Base-by-base conservation (phyloP, 345 rosid genomes). In the Rhizophora mangle region DNA sequence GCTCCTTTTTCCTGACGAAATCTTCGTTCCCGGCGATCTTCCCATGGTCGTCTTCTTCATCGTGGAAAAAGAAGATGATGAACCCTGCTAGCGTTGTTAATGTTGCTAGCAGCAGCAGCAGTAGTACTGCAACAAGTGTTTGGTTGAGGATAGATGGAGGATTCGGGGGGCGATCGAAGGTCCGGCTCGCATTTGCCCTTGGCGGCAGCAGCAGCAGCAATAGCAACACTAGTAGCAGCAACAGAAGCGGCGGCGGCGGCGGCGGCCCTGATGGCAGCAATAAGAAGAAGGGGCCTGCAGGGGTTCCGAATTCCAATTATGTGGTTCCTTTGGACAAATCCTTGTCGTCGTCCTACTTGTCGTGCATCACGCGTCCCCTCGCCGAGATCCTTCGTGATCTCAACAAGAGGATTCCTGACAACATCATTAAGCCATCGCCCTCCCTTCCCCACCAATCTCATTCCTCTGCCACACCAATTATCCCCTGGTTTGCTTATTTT, bases 361-460 rank as follows among this genome's bases (percentile, higher is more conserved):
- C 98, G 0, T 90, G 84, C 60, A 88, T 95, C 73, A 92, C 91
- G 58, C 87, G 99, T 19, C 99, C 99, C 51, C 83, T 95, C 22
- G 90, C 77, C 29, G 99, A 95, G 89, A 95, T 95, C 85, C 85
- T 95, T 53, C 93, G 99, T 19, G 99, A 95, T 71, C 96, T 95
- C 75, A 95, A 95, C 77, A 89, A 90, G 86, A 84, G 89, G 80
- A 90, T 95, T 68, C 96, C 99, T 52, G 97, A 92, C 31, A 92
- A 90, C 76, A 86, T 92, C 78, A 81, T 90, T 65, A 87, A 83
- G 6, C 79, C 46, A 39, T 39, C 46, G 0, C 16, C 46, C 15
- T 39, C 46, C 46, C 15, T 9, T 39, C 1, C 46, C 46, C 46
- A 39, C 46, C 46, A 39, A 39, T 39, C 81, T 53, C 74, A 85